phyloP scores from a whole-genome alignment of 495 filamentous ascomycete species.

The Neurospora sp. region DNA sequence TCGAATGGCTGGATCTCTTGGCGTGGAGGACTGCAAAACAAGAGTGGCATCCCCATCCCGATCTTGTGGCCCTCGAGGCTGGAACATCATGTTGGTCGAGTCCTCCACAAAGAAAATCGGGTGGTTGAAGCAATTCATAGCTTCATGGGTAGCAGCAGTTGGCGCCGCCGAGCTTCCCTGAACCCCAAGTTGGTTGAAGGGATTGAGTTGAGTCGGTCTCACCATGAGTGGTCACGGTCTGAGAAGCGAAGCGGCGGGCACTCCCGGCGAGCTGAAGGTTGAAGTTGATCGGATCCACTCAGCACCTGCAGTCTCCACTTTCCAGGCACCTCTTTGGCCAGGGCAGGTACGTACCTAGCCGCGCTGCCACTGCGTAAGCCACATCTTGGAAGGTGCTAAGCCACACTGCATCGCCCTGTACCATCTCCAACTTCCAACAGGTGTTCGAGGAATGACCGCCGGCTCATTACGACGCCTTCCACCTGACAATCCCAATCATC shows the following conservation, averaged over 20 bases:
- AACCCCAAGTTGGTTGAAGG: not conserved
- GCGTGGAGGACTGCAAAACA: not conserved
- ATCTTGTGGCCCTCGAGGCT: not conserved
- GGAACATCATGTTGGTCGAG: not conserved
- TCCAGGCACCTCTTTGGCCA: not conserved
- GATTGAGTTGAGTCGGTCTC: not conserved
- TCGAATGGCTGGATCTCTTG: not conserved
- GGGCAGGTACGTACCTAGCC: not conserved
- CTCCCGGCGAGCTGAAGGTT: not conserved
- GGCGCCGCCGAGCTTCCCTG: not conserved
- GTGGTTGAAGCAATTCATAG: constrained; percentile 10
- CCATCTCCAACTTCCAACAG: not conserved
- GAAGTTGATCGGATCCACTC: constrained; percentile 1
- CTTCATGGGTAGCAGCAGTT: not conserved
- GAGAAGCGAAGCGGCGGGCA: not conserved
- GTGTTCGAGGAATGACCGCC: not conserved
- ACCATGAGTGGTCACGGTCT: not conserved
- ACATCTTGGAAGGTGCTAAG: not conserved
- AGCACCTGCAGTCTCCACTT: constrained; percentile 3
- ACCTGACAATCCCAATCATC: not conserved
- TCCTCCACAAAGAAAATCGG: constrained; percentile 3
- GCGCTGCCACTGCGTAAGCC: not conserved
- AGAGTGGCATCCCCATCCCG: not conserved
- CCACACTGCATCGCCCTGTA: not conserved
- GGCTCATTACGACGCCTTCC: not conserved